Percentiles rank a stretch among this genome's conserved stretches.
Evolutionary conservation across 106 monocot genomes (phyloP).

Genomic region (Dendrobium catenatum): DNA sequence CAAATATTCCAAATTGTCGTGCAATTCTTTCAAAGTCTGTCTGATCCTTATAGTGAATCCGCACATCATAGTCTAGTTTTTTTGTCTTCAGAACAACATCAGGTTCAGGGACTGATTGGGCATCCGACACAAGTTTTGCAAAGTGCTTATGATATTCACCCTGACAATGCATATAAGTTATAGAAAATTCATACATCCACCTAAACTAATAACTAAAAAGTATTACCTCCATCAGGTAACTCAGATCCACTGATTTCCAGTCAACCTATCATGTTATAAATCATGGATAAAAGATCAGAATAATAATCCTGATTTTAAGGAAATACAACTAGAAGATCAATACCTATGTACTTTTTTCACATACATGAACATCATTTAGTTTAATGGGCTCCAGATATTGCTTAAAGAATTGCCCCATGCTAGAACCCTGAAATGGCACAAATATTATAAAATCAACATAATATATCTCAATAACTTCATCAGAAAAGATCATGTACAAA

Average conservation of each 20-base stretch:
- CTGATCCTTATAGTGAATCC: conserved; percentile 71
- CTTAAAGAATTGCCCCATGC: conserved; percentile 93
- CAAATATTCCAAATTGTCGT: conserved; percentile 92
- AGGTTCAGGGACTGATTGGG: conserved; percentile 47
- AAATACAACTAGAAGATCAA: not conserved
- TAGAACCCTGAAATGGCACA: conserved; percentile 71
- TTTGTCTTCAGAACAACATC: conserved; percentile 56
- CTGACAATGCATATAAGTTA: conserved; percentile 27
- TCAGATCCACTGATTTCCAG: conserved; percentile 81
- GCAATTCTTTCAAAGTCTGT: conserved; percentile 80
- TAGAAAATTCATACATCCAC: not conserved
- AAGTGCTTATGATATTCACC: conserved; percentile 62
- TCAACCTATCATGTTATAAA: conserved; percentile 42
- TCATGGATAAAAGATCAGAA: conserved; percentile 7
- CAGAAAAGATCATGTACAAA: not conserved
- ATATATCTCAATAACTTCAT: not conserved
- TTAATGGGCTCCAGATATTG: conserved; percentile 88
- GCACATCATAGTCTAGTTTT: conserved; percentile 67
- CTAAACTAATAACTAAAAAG: not conserved
- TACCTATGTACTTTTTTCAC: conserved; percentile 9
- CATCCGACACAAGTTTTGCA: conserved; percentile 62
- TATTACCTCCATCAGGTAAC: conserved; percentile 74
- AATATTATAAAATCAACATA: not conserved
- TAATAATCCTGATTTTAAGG: not conserved
- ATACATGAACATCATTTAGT: conserved; percentile 77